Evolutionary conservation across 208 protist species (phyloP), one percentile per base, ranked within the genome.

Genomic region (Leishmania lainsoni): DNA sequence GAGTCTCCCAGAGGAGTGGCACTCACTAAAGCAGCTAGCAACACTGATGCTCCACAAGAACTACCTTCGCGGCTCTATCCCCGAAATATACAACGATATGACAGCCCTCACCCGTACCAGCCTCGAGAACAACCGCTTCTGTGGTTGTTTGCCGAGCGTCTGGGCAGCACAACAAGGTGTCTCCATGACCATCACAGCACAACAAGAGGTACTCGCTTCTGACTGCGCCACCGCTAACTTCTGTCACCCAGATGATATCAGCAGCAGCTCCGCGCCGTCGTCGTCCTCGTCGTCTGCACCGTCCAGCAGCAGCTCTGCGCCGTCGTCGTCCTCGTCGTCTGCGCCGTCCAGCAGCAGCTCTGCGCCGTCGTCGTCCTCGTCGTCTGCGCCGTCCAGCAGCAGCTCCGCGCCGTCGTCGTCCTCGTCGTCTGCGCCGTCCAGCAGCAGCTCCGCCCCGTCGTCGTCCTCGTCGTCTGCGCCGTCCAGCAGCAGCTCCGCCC

Each of bases 341-440:
- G 59, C 59, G 59, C n/a, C 59, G 59, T 78, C 75, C 17, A 76
- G 54, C 54, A 75, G 71, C 71, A 39, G n/a, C 26, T 65, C 59
- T 0, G 59, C 59, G 59, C 22, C 59, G 45, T 61, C 45, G 49
- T 29, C 45, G 71, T 75, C 71, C 26, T 65, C 59, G 59, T 65
- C 59, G 59, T 65, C 22, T 75, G 49, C 69, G 5, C 5, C 71
- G 20, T 61, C 71, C 48, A 75, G 71, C 71, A 58, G 45, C 22
- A 29, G 49, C 48, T 58, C 45, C 71, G 29, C 39, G 45, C 35
- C 59, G 59, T 65, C 59, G 59, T 65, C 59, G 9, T 65, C 59
- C 26, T 65, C 59, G 17, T 22, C 59, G 59, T 22, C 59, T 32
- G 26, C 59, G 56, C 22, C 56, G 56, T 61, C 56, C 14, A 73